Conservation (phyloP, 129 eudicot genomes). For the Flaveria sonorensis region DNA sequence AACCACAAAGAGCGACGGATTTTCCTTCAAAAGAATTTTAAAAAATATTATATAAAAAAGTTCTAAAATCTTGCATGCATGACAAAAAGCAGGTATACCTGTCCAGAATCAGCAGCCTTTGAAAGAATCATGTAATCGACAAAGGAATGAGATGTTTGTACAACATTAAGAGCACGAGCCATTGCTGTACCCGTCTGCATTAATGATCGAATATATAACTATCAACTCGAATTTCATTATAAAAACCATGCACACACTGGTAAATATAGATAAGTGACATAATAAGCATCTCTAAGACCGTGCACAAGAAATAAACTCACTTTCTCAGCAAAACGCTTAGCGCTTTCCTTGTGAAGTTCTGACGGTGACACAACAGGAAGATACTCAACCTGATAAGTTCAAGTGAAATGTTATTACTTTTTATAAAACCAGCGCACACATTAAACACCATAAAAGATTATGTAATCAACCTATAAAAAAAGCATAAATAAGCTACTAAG, state of each 20-base stretch:
- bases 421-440: not conserved
- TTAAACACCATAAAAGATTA: not conserved
- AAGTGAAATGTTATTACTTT: constrained; percentile 1
- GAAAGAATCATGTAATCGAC: constrained; percentile 74
- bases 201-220: constrained; percentile 3
- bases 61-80: constrained; percentile 5
- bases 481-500: not conserved
- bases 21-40: constrained; percentile 51
- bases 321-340: constrained; percentile 64
- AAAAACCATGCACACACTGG: not conserved
- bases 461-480: not conserved
- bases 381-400: constrained; percentile 72
- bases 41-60: not conserved
- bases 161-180: constrained; percentile 81
- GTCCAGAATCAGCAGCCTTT: constrained; percentile 73
- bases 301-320: constrained; percentile 44
- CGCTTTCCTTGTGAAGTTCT: constrained; percentile 71
- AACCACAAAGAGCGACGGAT: constrained; percentile 79
- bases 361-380: constrained; percentile 76
- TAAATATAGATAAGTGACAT: not conserved
- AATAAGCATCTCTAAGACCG: not conserved
- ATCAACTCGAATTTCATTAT: constrained; percentile 9
- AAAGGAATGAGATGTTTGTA: constrained; percentile 78
- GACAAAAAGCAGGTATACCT: constrained; percentile 46
- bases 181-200: constrained; percentile 74